A percentile compares a stretch with the other conserved stretches of the same genome.
Conservation (phyloP, 768 basidiomycete genomes). For the Rhizopogon roseolus region DNA sequence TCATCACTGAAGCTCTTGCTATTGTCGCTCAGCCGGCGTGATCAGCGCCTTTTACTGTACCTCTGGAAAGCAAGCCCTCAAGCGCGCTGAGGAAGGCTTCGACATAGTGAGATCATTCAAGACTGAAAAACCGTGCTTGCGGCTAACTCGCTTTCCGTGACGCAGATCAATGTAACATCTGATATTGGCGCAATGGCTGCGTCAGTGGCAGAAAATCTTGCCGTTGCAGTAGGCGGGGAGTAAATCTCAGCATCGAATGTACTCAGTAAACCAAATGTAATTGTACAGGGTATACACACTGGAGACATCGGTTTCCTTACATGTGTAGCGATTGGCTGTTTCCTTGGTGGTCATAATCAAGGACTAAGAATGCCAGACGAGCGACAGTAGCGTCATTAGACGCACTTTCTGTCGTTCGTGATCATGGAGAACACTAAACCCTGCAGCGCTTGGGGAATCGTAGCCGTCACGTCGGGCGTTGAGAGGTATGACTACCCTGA, state of each 20-base stretch:
- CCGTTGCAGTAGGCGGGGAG: constrained; percentile 13
- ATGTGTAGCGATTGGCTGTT: background rate
- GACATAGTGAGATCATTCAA: constrained; percentile 38
- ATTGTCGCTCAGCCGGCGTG: background rate
- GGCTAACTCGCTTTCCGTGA: background rate
- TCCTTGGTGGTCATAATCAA: constrained; percentile 25
- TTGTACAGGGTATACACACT: background rate
- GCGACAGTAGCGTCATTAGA: constrained; percentile 49
- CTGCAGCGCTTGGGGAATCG: constrained; percentile 36
- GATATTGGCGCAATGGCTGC: constrained; percentile 42
- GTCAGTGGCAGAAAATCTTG: constrained; percentile 17
- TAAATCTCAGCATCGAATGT: background rate
- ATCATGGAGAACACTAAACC: constrained; percentile 53
- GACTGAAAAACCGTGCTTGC: constrained; percentile 7
- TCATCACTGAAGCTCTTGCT: background rate
- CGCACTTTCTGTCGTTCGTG: constrained; percentile 32
- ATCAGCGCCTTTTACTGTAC: constrained; percentile 45
- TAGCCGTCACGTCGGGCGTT: constrained; percentile 23
- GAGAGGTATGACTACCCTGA: constrained; percentile 36
- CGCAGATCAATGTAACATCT: constrained; percentile 44
- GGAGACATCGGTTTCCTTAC: background rate
- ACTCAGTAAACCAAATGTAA: background rate
- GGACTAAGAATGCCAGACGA: constrained; percentile 46
- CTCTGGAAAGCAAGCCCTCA: constrained; percentile 37
- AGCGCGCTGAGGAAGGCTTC: constrained; percentile 45